phyloP scores from a whole-genome alignment of 257 asterid genomes.

The Hygrophila difformis region DNA sequence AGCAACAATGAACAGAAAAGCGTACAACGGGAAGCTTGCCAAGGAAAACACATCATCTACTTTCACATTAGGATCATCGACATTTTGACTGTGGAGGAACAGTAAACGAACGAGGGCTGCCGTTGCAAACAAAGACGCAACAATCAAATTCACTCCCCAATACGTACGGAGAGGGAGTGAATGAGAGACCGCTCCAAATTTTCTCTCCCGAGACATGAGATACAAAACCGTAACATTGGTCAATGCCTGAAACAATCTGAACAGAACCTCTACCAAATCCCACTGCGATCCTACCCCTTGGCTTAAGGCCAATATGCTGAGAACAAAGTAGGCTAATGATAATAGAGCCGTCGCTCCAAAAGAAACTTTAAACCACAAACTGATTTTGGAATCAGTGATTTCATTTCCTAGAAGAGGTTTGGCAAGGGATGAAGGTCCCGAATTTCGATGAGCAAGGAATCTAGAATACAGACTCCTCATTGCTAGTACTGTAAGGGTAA shows the following conservation, averaged over 20 bases:
- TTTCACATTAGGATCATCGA: constrained; percentile 18
- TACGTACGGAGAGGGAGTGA: constrained; percentile 22
- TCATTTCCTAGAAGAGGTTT: constrained; percentile 38
- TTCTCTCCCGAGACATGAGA: constrained; percentile 39
- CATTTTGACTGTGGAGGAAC: background rate
- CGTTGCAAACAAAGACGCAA: constrained; percentile 15
- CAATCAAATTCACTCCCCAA: constrained; percentile 16
- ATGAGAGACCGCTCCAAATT: constrained; percentile 32
- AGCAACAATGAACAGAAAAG: constrained; percentile 29
- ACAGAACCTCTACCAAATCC: constrained; percentile 30
- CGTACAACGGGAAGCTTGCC: constrained; percentile 29
- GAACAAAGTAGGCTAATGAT: constrained; percentile 25
- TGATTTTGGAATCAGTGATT: constrained; percentile 20
- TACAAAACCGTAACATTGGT: constrained; percentile 28
- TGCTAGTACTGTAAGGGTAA: constrained; percentile 18
- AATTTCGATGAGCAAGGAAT: constrained; percentile 12
- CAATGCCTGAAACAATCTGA: constrained; percentile 27
- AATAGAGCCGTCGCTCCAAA: constrained; percentile 26
- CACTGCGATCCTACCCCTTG: constrained; percentile 26
- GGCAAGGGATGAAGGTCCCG: constrained; percentile 16
- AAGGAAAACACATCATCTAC: constrained; percentile 36
- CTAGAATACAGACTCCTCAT: constrained; percentile 23
- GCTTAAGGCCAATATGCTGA: constrained; percentile 26
- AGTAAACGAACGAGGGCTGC: constrained; percentile 29
- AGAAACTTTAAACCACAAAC: constrained; percentile 31